These are phyloP conservation scores for Pelargonium citronellum DNA, from an alignment of 441 rosid species.

Conservation along the genomic window DNA sequence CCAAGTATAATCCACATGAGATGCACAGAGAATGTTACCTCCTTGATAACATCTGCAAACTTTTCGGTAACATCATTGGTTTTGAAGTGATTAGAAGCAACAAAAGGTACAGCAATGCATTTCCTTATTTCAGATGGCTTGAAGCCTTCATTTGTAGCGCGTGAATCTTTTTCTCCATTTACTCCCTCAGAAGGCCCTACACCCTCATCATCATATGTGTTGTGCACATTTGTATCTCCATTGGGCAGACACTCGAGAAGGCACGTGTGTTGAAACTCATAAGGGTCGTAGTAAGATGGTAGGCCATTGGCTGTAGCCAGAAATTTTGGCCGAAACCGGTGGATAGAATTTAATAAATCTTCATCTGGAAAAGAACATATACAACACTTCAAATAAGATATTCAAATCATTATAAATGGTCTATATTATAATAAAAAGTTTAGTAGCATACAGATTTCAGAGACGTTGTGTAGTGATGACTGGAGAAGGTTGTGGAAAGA, in stretches of 20 bases:
- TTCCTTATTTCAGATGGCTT: conserved; percentile 31
- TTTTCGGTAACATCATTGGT: conserved; percentile 40
- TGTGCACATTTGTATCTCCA: conserved; percentile 26
- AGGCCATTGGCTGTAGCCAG: conserved; percentile 35
- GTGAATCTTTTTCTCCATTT: not conserved
- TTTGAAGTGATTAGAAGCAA: conserved; percentile 51
- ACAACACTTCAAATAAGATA: conserved; percentile 16
- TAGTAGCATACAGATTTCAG: conserved; percentile 59
- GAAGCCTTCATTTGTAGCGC: not conserved
- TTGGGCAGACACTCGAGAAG: conserved; percentile 37
- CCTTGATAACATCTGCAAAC: conserved; percentile 46
- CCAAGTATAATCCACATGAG: conserved; percentile 16
- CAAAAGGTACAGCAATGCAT: conserved; percentile 68
- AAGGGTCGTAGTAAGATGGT: conserved; percentile 50
- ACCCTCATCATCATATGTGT: conserved; percentile 36
- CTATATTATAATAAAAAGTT: conserved; percentile 1
- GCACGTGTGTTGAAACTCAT: conserved; percentile 57
- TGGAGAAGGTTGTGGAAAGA: conserved; percentile 64
- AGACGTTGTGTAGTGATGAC: conserved; percentile 63
- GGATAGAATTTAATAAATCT: conserved; percentile 56
- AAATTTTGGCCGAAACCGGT: conserved; percentile 64
- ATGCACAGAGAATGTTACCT: conserved; percentile 42
- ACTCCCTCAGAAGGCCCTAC: conserved; percentile 24
- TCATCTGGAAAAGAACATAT: conserved; percentile 54
- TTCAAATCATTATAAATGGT: not conserved